Percentiles rank a stretch among this genome's conserved stretches.
Evolutionary conservation across 1,284 basidiomycete genomes (phyloP).

Genomic region (Cerioporus squamosus): DNA sequence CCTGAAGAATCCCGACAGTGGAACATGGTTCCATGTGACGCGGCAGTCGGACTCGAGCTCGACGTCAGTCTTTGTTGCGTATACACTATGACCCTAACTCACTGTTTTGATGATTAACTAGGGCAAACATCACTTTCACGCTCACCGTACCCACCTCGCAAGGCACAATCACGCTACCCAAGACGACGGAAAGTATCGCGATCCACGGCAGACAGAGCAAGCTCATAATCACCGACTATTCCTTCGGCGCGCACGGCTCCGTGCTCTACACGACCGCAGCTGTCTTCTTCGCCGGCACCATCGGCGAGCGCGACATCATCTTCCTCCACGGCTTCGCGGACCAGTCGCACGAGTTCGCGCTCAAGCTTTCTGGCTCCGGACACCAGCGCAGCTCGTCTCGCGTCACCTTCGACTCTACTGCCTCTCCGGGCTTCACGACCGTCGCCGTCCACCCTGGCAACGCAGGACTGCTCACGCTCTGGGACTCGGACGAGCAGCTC

Average conservation of each 20-base stretch:
- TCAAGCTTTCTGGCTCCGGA: constrained; percentile 50
- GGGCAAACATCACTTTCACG: constrained; percentile 54
- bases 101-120: too few relatives aligned
- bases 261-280: constrained; percentile 70
- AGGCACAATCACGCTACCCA: constrained; percentile 58
- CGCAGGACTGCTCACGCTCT: constrained; percentile 59
- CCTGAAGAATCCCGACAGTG: constrained; percentile 69
- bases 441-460: constrained; percentile 48
- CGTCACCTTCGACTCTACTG: constrained; percentile 34
- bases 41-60: constrained; percentile 71
- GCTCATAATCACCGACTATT: constrained; percentile 68
- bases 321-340: constrained; percentile 65
- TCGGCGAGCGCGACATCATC: constrained; percentile 69
- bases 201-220: constrained; percentile 73
- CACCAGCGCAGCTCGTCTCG: constrained; percentile 36
- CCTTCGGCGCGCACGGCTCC: constrained; percentile 57
- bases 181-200: constrained; percentile 52
- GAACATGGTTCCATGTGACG: constrained; percentile 69
- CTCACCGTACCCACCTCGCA: constrained; percentile 57
- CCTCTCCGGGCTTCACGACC: constrained; percentile 32
- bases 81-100: too few relatives aligned
- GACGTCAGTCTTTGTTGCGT: constrained; percentile 47
- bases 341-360: constrained; percentile 64
- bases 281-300: constrained; percentile 67
- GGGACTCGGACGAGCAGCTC: constrained; percentile 68